Conservation (phyloP, 139 green algal genomes). For the Chlamydomonas schloesseri region DNA sequence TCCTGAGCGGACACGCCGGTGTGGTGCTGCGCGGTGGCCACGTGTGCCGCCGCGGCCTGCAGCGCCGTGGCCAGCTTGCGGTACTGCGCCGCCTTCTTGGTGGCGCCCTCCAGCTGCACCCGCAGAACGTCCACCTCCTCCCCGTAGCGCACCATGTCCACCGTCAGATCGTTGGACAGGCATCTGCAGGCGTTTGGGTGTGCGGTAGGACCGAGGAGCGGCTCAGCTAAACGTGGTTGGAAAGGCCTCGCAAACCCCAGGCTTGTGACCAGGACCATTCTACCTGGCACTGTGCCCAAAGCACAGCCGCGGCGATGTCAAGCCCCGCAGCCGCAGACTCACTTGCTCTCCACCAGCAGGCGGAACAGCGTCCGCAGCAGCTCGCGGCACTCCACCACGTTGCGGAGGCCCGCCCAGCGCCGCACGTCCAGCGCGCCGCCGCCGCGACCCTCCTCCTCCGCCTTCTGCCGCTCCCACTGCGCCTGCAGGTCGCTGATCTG, state of each 20-base stretch:
- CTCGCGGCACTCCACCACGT: slow-evolving; percentile 71
- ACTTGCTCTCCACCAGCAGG: slow-evolving; percentile 73
- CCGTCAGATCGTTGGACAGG: slow-evolving; percentile 54
- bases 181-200: slow-evolving; percentile 59
- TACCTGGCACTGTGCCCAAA: too few relatives aligned
- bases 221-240: not conserved
- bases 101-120: slow-evolving; percentile 77
- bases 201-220: not conserved
- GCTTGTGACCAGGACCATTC: too few relatives aligned
- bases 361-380: slow-evolving; percentile 83
- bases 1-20: slow-evolving; percentile 10
- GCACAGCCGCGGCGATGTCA: too few relatives aligned
- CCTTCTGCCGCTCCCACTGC: slow-evolving; percentile 71
- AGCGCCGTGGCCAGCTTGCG: slow-evolving; percentile 64
- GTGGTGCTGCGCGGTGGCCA: slow-evolving; percentile 13
- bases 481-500: slow-evolving; percentile 71
- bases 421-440: slow-evolving; percentile 72
- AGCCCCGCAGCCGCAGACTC: not conserved
- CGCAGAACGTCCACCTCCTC: slow-evolving; percentile 82
- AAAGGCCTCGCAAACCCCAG: too few relatives aligned
- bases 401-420: slow-evolving; percentile 80
- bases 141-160: slow-evolving; percentile 61
- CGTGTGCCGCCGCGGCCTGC: slow-evolving; percentile 34
- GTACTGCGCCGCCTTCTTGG: slow-evolving; percentile 71
- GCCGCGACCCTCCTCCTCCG: slow-evolving; percentile 77